Conservation (phyloP, 352 stramenopile species). For the Pythium apleroticum region DNA sequence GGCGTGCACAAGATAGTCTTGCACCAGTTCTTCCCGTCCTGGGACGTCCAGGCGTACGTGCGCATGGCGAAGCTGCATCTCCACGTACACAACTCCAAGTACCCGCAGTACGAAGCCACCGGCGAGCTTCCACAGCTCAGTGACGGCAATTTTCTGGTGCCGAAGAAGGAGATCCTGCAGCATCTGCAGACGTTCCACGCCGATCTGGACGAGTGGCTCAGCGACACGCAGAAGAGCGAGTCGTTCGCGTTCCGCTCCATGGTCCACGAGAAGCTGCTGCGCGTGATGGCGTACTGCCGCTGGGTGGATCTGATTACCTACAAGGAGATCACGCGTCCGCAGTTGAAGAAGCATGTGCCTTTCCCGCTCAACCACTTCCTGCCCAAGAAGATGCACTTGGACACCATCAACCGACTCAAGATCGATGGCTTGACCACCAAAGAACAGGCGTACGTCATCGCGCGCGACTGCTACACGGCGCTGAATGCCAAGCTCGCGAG, state of each 20-base stretch:
- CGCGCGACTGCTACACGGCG: constrained; percentile 82
- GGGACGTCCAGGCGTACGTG: constrained; percentile 85
- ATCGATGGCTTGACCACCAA: constrained; percentile 61
- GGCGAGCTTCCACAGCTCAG: constrained; percentile 80
- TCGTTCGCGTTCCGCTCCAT: constrained; percentile 82
- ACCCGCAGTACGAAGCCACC: constrained; percentile 78
- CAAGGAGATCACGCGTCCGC: constrained; percentile 77
- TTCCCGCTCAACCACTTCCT: constrained; percentile 84
- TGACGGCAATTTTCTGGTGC: constrained; percentile 85
- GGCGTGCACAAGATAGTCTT: constrained; percentile 43
- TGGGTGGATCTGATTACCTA: constrained; percentile 87
- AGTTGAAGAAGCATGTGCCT: constrained; percentile 79
- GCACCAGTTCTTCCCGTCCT: constrained; percentile 84
- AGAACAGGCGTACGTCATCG: constrained; percentile 80
- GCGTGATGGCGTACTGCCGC: constrained; percentile 80
- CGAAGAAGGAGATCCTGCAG: constrained; percentile 84
- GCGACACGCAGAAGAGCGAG: constrained; percentile 70
- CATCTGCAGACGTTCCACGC: constrained; percentile 87
- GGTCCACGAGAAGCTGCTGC: constrained; percentile 81
- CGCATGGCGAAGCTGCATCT: constrained; percentile 71
- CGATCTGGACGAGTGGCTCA: constrained; percentile 76
- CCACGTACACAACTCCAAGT: constrained; percentile 86
- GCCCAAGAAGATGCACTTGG: constrained; percentile 84
- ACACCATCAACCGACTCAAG: constrained; percentile 60
- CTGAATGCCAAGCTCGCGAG: constrained; percentile 79